Evolutionary conservation across 2,329 filamentous ascomycete species (phyloP), one percentile per base, ranked within the genome.

Genomic region (Simplicillium aogashimaense): DNA sequence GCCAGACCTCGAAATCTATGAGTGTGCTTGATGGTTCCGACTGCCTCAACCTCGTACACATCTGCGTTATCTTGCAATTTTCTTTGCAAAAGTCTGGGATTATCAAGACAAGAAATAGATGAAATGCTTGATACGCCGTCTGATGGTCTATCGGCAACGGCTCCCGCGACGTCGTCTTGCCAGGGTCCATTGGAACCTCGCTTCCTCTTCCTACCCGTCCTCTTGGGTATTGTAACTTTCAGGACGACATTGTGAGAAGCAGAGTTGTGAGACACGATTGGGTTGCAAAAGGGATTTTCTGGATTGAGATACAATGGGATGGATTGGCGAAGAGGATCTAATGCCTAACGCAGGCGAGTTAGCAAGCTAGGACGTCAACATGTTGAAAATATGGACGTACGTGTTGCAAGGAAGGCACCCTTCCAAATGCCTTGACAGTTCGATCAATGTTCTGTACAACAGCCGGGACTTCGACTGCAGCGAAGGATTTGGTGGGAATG

Each of bases 1-100:
- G 87, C 82, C 47, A 94, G 70, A 72, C 81, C 81, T 56, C 90
- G 77, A 60, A 94, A 98, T 30, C 90, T 78, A 67, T 97, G 88
- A 1, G 83, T 92, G 49, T 86, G 78, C 41, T 80, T 76, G 45
- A 95, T 75, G 15, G 78, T 61, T 7, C 87, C 87, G 3, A 89
- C 71, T 1, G 80, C 71, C 49, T 88, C 78, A 25, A 86, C 71
- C 4, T 70, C 62, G 56, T 89, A 90, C 8, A 61, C 72, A 8
- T 69, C 72, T 1, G 69, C 64, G 54, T 88, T 92, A 55, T 94
- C 87, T 48, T 70, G 72, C 44, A 94, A 59, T 46, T 74, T 81
- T 43, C 73, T 72, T 29, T 79, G 65, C 25, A 89, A 58, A 8
- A 72, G 51, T 14, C 56, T 61, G 9, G 78, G 75, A 16, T 70